Evolutionary conservation across 176 grass and related monocot species (phyloP).

Genomic region (Poa pratensis): DNA sequence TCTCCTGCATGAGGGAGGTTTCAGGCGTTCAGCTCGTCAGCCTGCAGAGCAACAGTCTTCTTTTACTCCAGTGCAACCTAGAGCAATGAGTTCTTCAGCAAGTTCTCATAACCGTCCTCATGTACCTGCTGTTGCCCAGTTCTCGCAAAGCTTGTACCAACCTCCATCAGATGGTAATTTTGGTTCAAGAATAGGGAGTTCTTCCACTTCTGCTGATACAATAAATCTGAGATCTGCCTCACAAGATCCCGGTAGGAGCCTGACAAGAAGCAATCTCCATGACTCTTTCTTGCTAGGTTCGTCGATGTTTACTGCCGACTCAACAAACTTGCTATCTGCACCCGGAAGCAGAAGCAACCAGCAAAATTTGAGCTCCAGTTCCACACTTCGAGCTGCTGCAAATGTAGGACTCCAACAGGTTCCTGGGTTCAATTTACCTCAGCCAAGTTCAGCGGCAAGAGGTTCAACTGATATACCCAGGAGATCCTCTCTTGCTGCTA

Average conservation of each 20-base stretch:
- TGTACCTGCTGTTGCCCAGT: conserved; percentile 50
- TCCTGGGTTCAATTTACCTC: conserved; percentile 33
- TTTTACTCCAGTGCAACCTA: conserved; percentile 61
- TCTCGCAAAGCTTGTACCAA: conserved; percentile 50
- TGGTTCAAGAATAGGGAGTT: conserved; percentile 39
- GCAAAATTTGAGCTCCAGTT: conserved; percentile 47
- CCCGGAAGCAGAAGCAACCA: conserved; percentile 49
- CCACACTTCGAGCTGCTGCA: conserved; percentile 39
- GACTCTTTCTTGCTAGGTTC: conserved; percentile 48
- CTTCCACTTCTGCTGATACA: conserved; percentile 39
- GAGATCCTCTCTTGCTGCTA: conserved; percentile 47
- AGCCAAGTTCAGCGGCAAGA: conserved; percentile 40
- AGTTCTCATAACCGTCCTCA: conserved; percentile 45
- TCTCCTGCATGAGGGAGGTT: conserved; percentile 48
- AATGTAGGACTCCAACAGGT: conserved; percentile 49
- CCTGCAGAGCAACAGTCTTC: conserved; percentile 39
- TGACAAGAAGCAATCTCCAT: conserved; percentile 35
- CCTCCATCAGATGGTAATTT: conserved; percentile 42
- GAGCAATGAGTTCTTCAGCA: conserved; percentile 26
- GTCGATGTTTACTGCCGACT: conserved; percentile 48
- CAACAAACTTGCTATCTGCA: conserved; percentile 43
- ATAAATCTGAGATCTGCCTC: conserved; percentile 32
- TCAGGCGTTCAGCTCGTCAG: conserved; percentile 37
- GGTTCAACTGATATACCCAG: conserved; percentile 40
- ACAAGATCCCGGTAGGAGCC: conserved; percentile 41